Base-by-base conservation (phyloP, 441 rosid genomes). In the Eruca vesicaria region DNA sequence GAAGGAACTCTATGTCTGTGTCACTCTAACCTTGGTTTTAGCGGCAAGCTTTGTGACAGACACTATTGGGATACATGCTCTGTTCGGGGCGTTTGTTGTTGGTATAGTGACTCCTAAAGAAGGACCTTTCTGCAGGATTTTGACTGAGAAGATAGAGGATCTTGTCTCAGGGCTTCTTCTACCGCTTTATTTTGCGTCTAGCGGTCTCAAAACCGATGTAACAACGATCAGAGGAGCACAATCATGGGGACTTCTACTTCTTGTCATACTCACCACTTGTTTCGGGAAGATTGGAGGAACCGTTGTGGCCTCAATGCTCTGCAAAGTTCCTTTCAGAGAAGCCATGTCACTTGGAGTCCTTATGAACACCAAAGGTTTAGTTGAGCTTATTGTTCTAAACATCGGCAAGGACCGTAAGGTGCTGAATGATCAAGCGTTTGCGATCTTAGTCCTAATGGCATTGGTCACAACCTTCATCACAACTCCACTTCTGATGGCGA, bases 311-410 rank as follows among this genome's bases (percentile, higher is more conserved):
- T 58, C 93, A 0, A 0, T 79, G 81, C 21, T 80, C 48, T 82
- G 73, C 63, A 82, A 81, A 72, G 71, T 88, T 52, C 86, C 89
- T 58, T 73, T 80, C 29, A 78, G 64, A 65, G 93, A 88, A 76
- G 80, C 93, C 8, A 5, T 74, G 59, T 72, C 89, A 29, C 87
- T 88, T 14, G 93, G 90, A n/a, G 48, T 85, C 64, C 84, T 88
- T 41, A 86, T 86, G 92, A 86, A 88, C 83, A 88, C 90, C 8
- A 88, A 88, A 80, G 93, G 90, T 23, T 73, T 88, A 71, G 90
- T 88, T n/a, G 91, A 87, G 73, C 81, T 84, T 60, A 85, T 87
- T 23, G 89, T 88, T 61, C 86, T 88, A 38, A 88, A 88, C 70
- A 86, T 88, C 64, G 93, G 93, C 74, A 88, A 77, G 72, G 86